Evolutionary conservation across 805 yeast species (phyloP).

Genomic region (Lipomyces yamanashiensis): DNA sequence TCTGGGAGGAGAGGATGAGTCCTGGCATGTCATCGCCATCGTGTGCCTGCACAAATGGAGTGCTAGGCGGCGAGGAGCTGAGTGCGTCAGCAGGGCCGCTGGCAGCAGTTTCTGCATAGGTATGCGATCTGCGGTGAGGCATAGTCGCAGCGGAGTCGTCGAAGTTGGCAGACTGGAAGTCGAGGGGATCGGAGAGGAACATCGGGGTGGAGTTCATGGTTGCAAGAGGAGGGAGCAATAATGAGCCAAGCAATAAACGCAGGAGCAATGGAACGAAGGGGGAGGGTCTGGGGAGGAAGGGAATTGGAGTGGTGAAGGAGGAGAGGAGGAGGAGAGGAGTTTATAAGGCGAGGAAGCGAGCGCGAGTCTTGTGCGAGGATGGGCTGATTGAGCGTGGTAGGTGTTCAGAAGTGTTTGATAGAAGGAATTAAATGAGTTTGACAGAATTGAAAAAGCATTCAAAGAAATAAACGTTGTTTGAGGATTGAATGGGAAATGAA

Average conservation of each 20-base stretch:
- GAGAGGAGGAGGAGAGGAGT: constrained; percentile 3
- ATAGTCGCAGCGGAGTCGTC: constrained; percentile 6
- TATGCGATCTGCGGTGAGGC: background rate
- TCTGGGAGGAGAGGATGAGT: background rate
- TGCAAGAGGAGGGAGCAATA: background rate
- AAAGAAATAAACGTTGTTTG: no score
- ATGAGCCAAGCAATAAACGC: constrained; percentile 4
- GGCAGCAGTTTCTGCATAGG: background rate
- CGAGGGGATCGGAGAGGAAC: constrained; percentile 25
- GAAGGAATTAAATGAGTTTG: no score
- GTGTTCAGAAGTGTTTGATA: background rate
- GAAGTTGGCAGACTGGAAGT: constrained; percentile 15
- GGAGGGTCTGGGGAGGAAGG: background rate
- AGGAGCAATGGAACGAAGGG: constrained; percentile 4
- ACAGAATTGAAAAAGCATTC: no score
- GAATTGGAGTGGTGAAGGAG: background rate
- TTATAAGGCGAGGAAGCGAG: background rate
- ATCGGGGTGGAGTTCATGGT: constrained; percentile 11
- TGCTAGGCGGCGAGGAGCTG: constrained; percentile 19
- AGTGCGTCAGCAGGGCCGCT: background rate
- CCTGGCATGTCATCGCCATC: background rate
- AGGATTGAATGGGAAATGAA: no score
- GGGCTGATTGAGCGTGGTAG: background rate
- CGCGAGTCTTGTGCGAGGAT: constrained; percentile 8
- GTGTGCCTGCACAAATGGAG: background rate